Evolutionary conservation across 1,139 yeast genomes (phyloP).

Genomic region (Maudiozyma humilis): DNA sequence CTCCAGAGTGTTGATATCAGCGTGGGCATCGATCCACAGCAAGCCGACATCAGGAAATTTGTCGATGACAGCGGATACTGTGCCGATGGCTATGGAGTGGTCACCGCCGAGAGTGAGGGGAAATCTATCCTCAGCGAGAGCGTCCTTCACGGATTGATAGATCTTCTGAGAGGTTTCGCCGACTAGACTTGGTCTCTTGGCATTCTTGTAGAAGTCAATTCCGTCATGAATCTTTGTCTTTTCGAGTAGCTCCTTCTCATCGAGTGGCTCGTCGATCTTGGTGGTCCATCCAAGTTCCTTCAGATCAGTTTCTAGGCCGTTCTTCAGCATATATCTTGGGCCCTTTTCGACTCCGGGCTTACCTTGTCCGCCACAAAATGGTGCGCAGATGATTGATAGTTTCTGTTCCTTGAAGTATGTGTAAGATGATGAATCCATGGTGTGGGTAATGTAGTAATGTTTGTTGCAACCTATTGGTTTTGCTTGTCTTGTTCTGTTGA

Average conservation of each 20-base stretch:
- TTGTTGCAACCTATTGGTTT: background rate
- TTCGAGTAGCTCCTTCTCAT: constrained; percentile 39
- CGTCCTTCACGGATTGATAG: constrained; percentile 48
- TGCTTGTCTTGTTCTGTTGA: background rate
- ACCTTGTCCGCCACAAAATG: constrained; percentile 96
- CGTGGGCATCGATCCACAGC: constrained; percentile 97
- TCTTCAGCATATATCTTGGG: constrained; percentile 68
- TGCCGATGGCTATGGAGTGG: constrained; percentile 93
- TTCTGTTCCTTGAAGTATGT: constrained; percentile 47
- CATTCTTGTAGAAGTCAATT: constrained; percentile 43
- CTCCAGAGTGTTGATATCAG: constrained; percentile 88
- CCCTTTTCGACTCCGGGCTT: constrained; percentile 91
- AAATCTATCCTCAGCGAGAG: constrained; percentile 44
- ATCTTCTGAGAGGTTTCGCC: constrained; percentile 62
- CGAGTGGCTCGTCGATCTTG: constrained; percentile 49
- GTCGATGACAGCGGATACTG: constrained; percentile 74
- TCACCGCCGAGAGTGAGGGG: constrained; percentile 94
- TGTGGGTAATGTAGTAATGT: background rate
- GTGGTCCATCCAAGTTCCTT: constrained; percentile 67
- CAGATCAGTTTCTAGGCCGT: constrained; percentile 61
- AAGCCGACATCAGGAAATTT: constrained; percentile 82
- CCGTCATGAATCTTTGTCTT: constrained; percentile 34
- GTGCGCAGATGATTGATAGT: constrained; percentile 67
- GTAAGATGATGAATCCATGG: constrained; percentile 30
- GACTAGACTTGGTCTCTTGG: constrained; percentile 73